phyloP scores from a whole-genome alignment of 345 rosid species.

The Salix exigua region DNA sequence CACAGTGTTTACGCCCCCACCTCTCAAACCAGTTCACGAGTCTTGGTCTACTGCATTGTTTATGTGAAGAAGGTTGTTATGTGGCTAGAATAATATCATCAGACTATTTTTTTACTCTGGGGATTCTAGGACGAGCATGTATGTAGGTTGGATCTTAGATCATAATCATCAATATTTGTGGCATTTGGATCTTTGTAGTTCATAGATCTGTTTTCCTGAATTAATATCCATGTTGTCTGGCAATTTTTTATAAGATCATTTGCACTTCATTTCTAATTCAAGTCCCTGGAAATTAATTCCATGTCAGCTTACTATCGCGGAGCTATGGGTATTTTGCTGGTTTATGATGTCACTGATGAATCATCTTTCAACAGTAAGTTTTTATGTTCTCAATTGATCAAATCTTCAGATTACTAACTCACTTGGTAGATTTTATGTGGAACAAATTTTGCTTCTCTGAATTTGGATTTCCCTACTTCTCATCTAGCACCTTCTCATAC shows the following conservation, averaged over 20 bases:
- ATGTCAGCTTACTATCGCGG: slow-evolving; percentile 84
- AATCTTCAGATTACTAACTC: not conserved
- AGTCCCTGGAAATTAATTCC: not conserved
- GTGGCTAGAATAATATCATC: not conserved
- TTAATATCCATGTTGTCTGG: not conserved
- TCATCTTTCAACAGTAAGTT: slow-evolving; percentile 84
- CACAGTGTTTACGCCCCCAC: not conserved
- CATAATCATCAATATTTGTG: not conserved
- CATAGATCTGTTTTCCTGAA: not conserved
- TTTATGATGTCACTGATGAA: slow-evolving; percentile 96
- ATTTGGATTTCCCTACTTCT: not conserved
- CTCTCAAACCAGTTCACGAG: not conserved
- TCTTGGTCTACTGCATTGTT: not conserved
- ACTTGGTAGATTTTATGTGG: not conserved
- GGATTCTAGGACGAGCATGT: not conserved
- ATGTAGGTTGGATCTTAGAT: not conserved
- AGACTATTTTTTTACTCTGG: not conserved
- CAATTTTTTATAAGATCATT: slow-evolving; percentile 1
- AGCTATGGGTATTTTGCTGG: slow-evolving; percentile 99
- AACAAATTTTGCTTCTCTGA: not conserved
- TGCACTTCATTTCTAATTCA: slow-evolving; percentile 1
- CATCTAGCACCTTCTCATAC: not conserved
- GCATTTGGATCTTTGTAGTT: not conserved
- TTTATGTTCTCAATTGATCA: not conserved
- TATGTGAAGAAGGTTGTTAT: not conserved